Percentiles rank a stretch among this genome's conserved stretches.
Conservation (phyloP, 768 basidiomycete genomes). For the Suillus americanus region DNA sequence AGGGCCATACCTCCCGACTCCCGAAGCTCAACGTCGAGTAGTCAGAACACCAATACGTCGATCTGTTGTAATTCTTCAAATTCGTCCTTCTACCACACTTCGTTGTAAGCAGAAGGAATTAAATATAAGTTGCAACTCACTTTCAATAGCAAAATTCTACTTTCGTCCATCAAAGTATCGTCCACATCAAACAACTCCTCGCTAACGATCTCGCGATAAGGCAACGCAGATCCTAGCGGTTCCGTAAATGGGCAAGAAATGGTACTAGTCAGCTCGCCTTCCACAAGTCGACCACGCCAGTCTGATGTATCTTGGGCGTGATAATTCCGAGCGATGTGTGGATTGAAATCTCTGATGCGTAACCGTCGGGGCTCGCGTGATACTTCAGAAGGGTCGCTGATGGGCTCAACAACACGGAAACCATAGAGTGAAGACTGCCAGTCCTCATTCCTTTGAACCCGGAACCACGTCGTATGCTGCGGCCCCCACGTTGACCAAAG, state of each 20-base stretch:
- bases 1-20: neutral
- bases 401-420: conserved; percentile 45
- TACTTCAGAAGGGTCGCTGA: neutral
- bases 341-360: conserved; percentile 41
- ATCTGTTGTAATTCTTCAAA: neutral
- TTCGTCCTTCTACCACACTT: neutral
- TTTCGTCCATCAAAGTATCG: neutral
- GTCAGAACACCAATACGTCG: neutral
- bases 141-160: neutral
- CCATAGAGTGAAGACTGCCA: conserved; percentile 38
- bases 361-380: conserved; percentile 16
- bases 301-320: conserved; percentile 7
- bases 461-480: conserved; percentile 52
- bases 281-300: conserved; percentile 25
- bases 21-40: neutral
- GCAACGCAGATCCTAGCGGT: neutral
- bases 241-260: conserved; percentile 11
- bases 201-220: neutral
- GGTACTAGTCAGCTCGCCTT: conserved; percentile 19
- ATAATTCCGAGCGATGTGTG: conserved; percentile 13
- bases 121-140: neutral
- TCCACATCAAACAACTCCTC: neutral
- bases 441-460: conserved; percentile 38
- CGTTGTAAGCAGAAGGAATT: neutral
- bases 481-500: conserved; percentile 24